phyloP scores from a whole-genome alignment of 2,329 filamentous ascomycete genomes.

The Pestalotiopsis sp. region DNA sequence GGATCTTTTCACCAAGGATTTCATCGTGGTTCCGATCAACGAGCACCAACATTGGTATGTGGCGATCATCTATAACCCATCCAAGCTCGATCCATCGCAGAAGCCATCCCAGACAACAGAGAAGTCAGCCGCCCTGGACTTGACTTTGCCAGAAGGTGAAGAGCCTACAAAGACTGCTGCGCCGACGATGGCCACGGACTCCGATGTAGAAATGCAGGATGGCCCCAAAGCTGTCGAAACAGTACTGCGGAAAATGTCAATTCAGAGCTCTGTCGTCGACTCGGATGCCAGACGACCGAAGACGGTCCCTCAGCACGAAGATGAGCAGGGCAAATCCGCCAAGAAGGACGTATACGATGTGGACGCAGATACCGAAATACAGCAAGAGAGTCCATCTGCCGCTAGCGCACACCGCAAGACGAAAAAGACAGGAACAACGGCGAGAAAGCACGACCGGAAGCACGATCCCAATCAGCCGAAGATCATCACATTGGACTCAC shows the following conservation, averaged over 20 bases:
- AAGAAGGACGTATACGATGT: background rate
- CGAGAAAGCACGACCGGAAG: constrained; percentile 36
- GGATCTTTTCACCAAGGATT: constrained; percentile 84
- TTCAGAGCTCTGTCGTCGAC: background rate
- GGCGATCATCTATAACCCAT: constrained; percentile 90
- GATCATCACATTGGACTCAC: constrained; percentile 87
- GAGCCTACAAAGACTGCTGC: background rate
- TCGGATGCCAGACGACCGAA: background rate
- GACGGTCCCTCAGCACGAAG: background rate
- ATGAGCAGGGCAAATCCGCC: background rate
- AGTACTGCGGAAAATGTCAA: constrained; percentile 12
- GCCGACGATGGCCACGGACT: background rate
- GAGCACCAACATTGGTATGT: constrained; percentile 90
- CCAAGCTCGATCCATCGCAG: constrained; percentile 54
- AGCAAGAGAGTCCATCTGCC: background rate
- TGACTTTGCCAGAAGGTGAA: background rate
- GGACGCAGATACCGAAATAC: background rate
- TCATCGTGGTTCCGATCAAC: constrained; percentile 90
- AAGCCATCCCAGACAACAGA: constrained; percentile 8
- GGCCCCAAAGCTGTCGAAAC: background rate
- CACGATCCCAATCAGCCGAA: constrained; percentile 57
- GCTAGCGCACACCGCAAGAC: constrained; percentile 24
- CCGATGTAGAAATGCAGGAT: background rate
- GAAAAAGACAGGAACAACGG: constrained; percentile 34
- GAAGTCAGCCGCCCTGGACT: background rate